phyloP scores from a whole-genome alignment of 768 basidiomycete genomes.

The Lentinula lateritia region DNA sequence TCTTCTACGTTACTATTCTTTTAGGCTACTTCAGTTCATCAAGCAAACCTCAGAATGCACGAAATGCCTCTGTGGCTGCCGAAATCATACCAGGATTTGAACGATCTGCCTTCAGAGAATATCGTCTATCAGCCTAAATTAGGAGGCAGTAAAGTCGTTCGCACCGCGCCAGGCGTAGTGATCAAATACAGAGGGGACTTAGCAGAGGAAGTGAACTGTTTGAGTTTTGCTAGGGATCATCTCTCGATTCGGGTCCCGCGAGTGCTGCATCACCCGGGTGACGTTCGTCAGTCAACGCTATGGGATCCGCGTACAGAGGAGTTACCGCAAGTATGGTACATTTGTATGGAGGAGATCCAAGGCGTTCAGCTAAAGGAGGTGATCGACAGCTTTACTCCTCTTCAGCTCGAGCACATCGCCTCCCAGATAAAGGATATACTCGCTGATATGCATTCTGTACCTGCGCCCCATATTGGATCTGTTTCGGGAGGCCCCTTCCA shows the following conservation, averaged over 20 bases:
- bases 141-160: slow-evolving; percentile 9
- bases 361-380: slow-evolving; percentile 20
- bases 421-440: slow-evolving; percentile 15
- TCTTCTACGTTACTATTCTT: background rate
- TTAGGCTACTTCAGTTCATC: background rate
- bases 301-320: background rate
- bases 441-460: slow-evolving; percentile 11
- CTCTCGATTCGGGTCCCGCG: slow-evolving; percentile 9
- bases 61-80: slow-evolving; percentile 1
- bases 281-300: background rate
- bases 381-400: slow-evolving; percentile 15
- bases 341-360: slow-evolving; percentile 21
- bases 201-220: slow-evolving; percentile 8
- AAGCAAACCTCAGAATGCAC: background rate
- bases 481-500: slow-evolving; percentile 17
- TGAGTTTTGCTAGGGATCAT: slow-evolving; percentile 3
- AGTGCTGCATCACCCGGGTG: slow-evolving; percentile 20
- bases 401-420: slow-evolving; percentile 18
- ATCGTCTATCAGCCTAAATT: slow-evolving; percentile 7
- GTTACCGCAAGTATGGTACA: slow-evolving; percentile 17
- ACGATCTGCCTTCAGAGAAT: slow-evolving; percentile 2
- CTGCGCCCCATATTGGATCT: slow-evolving; percentile 12
- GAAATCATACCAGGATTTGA: slow-evolving; percentile 4
- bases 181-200: slow-evolving; percentile 12
- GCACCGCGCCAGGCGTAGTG: slow-evolving; percentile 6